A percentile compares a stretch with the other conserved stretches of the same genome.
phyloP scores from a whole-genome alignment of 495 filamentous ascomycete species.

The Friedmanniomyces simplex region DNA sequence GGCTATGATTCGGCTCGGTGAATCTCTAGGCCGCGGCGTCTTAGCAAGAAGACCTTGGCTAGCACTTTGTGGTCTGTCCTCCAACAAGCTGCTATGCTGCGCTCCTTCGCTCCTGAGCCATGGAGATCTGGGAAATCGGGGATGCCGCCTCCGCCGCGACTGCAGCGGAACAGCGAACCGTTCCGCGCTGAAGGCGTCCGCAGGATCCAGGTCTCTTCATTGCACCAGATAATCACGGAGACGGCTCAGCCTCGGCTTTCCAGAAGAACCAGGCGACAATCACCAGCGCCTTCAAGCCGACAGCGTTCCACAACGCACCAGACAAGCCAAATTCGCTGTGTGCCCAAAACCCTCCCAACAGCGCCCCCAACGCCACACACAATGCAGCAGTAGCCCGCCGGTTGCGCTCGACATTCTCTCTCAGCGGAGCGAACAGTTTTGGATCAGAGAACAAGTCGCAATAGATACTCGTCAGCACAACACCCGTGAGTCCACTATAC shows the following conservation, averaged over 20 bases:
- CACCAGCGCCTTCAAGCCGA: constrained; percentile 7
- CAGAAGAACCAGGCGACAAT: constrained; percentile 14
- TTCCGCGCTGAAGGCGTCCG: no score
- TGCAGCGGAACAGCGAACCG: no score
- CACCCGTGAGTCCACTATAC: constrained; percentile 52
- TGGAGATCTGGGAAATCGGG: no score
- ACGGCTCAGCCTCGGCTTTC: constrained; percentile 8
- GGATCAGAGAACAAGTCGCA: constrained; percentile 59
- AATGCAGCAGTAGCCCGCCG: constrained; percentile 47
- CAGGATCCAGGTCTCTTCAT: no score
- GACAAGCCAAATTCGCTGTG: constrained; percentile 46
- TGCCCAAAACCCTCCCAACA: constrained; percentile 49
- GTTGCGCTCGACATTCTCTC: constrained; percentile 47
- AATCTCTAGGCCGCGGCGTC: no score
- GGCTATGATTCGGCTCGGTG: no score
- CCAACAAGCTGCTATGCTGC: no score
- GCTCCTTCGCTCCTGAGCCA: no score
- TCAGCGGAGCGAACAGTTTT: constrained; percentile 37
- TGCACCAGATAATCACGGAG: neutral
- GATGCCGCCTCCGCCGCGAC: no score
- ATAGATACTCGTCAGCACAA: constrained; percentile 62
- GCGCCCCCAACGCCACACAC: constrained; percentile 48
- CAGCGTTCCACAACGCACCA: constrained; percentile 48
- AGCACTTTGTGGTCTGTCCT: no score
- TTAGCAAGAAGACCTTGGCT: no score